Percentiles rank a stretch among this genome's conserved stretches.
These are phyloP conservation scores for Fonsecaea nubica DNA, from an alignment of 2,329 filamentous ascomycete genomes.

Conservation along the genomic window DNA sequence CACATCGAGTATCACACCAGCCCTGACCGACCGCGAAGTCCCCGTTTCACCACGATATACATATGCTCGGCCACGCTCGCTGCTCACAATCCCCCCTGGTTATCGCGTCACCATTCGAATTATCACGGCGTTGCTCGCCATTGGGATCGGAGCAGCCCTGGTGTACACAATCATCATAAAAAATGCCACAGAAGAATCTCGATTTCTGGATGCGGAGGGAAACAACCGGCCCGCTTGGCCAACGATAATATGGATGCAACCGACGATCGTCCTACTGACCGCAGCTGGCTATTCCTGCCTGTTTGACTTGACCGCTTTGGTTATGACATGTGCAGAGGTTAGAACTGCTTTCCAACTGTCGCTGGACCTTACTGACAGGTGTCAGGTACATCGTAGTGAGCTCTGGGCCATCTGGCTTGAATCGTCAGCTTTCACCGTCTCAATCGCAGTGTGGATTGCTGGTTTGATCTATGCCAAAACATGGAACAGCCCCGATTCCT, in stretches of 20 bases:
- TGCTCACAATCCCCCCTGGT: constrained; percentile 6
- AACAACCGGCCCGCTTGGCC: constrained; percentile 16
- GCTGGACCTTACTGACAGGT: neutral
- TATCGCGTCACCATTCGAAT: constrained; percentile 15
- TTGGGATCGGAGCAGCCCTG: neutral
- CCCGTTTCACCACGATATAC: neutral
- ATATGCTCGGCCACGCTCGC: neutral
- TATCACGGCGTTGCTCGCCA: neutral
- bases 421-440: constrained; percentile 1
- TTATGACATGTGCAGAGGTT: constrained; percentile 16
- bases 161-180: constrained; percentile 14
- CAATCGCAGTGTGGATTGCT: constrained; percentile 8
- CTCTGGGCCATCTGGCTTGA: constrained; percentile 2
- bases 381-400: neutral
- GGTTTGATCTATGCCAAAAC: constrained; percentile 12
- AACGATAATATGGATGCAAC: constrained; percentile 9
- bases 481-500: neutral
- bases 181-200: constrained; percentile 12
- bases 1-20: neutral
- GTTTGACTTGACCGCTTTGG: constrained; percentile 7
- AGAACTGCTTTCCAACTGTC: neutral
- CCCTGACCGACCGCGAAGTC: constrained; percentile 2
- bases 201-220: constrained; percentile 5
- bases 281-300: constrained; percentile 5
- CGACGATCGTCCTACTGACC: constrained; percentile 9